Conservation (phyloP, 139 green algal species). For the Coelastrella sp. region DNA sequence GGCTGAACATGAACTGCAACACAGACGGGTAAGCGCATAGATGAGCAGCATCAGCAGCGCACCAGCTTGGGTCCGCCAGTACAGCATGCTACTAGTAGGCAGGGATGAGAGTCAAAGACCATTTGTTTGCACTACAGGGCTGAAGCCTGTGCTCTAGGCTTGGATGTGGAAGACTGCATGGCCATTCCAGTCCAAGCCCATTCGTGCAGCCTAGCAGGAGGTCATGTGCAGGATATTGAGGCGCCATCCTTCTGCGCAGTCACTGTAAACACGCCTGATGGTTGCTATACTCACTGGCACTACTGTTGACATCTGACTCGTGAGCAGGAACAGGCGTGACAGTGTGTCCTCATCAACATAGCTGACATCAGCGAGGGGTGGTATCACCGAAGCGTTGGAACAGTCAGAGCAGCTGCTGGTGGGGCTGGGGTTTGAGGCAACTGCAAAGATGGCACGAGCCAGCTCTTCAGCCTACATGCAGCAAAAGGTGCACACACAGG, state of each 20-base stretch:
- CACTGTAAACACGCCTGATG: no score
- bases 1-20: slow-evolving; percentile 13
- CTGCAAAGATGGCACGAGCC: neutral
- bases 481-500: neutral
- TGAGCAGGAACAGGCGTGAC: slow-evolving; percentile 25
- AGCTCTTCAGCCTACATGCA: slow-evolving; percentile 8
- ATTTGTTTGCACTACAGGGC: no score
- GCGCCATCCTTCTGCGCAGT: no score
- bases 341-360: slow-evolving; percentile 9
- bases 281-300: neutral
- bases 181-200: no score
- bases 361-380: neutral
- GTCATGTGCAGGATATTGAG: no score
- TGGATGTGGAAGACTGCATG: no score
- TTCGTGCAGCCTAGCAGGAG: no score
- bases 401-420: neutral
- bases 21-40: neutral
- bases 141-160: no score
- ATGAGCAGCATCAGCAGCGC: neutral
- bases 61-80: no score
- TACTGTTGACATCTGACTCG: neutral
- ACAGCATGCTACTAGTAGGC: no score
- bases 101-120: no score
- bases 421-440: neutral
- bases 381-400: neutral